Conservation (phyloP, 768 basidiomycete species). For the Clitopilus passeckerianus region DNA sequence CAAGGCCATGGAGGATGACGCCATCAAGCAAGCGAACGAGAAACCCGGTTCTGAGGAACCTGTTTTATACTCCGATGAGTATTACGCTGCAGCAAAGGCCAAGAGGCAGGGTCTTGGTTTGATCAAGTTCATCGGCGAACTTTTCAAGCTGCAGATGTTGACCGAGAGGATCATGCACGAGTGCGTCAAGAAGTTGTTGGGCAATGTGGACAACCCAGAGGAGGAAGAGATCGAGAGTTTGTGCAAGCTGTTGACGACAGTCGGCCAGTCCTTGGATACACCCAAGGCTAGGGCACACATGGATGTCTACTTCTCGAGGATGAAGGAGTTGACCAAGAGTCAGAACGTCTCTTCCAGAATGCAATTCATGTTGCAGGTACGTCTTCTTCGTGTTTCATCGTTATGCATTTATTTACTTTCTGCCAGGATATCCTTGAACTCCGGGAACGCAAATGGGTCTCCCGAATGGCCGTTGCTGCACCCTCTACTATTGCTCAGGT, state of each 20-base stretch:
- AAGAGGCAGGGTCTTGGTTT: slow-evolving; percentile 96
- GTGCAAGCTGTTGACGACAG: slow-evolving; percentile 88
- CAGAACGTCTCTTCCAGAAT: slow-evolving; percentile 78
- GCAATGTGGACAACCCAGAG: slow-evolving; percentile 92
- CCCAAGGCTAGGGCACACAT: slow-evolving; percentile 79
- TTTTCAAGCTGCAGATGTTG: slow-evolving; percentile 98
- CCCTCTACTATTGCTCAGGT: slow-evolving; percentile 88
- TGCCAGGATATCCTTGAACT: slow-evolving; percentile 86
- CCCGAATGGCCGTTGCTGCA: slow-evolving; percentile 66
- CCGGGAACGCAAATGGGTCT: slow-evolving; percentile 77
- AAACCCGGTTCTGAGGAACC: slow-evolving; percentile 50
- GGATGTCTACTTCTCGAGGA: slow-evolving; percentile 89
- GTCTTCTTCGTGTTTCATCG: slow-evolving; percentile 15
- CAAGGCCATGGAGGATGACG: slow-evolving; percentile 84
- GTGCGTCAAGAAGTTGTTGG: slow-evolving; percentile 92
- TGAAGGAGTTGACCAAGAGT: slow-evolving; percentile 78
- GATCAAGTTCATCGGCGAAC: slow-evolving; percentile 96
- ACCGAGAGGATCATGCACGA: slow-evolving; percentile 98
- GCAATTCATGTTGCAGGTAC: slow-evolving; percentile 92
- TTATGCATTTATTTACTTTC: slow-evolving; percentile 3
- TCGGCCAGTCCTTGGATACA: slow-evolving; percentile 80
- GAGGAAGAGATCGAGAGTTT: slow-evolving; percentile 97
- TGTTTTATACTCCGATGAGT: slow-evolving; percentile 90
- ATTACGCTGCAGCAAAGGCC: slow-evolving; percentile 94
- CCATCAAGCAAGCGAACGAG: slow-evolving; percentile 64